Conservation (phyloP, 345 rosid genomes). For the Aurinia saxatilis region DNA sequence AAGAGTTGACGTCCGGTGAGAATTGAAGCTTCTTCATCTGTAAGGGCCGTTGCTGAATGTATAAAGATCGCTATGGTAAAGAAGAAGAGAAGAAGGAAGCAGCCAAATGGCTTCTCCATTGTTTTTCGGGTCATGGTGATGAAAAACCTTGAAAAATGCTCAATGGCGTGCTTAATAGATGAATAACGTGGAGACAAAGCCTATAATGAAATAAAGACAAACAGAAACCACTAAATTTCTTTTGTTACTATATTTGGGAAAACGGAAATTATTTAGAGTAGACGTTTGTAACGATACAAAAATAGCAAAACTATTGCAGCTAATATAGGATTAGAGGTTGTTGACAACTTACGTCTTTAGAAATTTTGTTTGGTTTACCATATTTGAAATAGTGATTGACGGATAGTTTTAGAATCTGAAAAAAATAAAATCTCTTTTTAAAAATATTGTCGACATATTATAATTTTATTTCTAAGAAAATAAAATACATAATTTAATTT, state of each 20-base stretch:
- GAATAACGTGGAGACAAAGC: slow-evolving; percentile 7
- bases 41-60: slow-evolving; percentile 32
- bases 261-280: slow-evolving; percentile 5
- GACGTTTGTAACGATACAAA: background rate
- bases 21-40: slow-evolving; percentile 45
- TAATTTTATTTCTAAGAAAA: no score
- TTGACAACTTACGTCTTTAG: slow-evolving; percentile 12
- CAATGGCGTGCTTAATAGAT: slow-evolving; percentile 18
- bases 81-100: slow-evolving; percentile 33
- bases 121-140: slow-evolving; percentile 25
- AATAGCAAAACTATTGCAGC: slow-evolving; percentile 20
- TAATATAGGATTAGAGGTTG: slow-evolving; percentile 2
- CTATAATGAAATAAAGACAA: slow-evolving; percentile 14
- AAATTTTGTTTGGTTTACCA: slow-evolving; percentile 12
- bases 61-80: slow-evolving; percentile 13
- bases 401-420: background rate
- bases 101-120: slow-evolving; percentile 57
- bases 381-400: background rate
- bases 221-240: slow-evolving; percentile 18
- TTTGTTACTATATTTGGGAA: slow-evolving; percentile 7
- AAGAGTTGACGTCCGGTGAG: slow-evolving; percentile 69
- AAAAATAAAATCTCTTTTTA: background rate
- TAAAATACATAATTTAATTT: no score
- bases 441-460: background rate
- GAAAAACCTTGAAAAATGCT: slow-evolving; percentile 24